These are phyloP conservation scores for Kodamaea hsintzibuensis DNA, from an alignment of 805 yeast genomes.

Conservation along the genomic window DNA sequence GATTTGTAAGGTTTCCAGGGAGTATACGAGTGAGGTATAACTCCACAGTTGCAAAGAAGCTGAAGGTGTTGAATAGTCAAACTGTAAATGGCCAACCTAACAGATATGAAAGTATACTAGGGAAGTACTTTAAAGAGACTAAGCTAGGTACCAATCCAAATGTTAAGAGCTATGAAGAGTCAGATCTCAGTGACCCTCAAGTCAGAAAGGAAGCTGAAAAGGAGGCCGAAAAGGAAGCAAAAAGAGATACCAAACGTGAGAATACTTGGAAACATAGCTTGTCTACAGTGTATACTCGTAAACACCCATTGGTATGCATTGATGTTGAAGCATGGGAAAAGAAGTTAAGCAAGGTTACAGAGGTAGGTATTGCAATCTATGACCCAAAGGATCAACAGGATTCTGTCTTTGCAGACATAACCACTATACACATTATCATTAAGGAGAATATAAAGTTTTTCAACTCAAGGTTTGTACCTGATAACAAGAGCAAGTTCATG, in stretches of 20 bases:
- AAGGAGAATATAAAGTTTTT: conserved; percentile 17
- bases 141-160: not conserved
- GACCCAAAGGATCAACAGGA: conserved; percentile 20
- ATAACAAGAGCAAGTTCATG: conserved; percentile 21
- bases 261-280: conserved; percentile 12
- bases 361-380: conserved; percentile 26
- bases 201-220: not conserved
- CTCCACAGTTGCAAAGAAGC: not conserved
- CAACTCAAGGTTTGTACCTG: conserved; percentile 24
- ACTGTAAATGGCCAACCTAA: not conserved
- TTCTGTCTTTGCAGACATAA: conserved; percentile 19
- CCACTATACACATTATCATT: conserved; percentile 21
- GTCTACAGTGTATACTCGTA: conserved; percentile 22
- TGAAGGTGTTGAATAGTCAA: not conserved
- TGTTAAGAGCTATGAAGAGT: not conserved
- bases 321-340: conserved; percentile 31
- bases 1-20: not conserved
- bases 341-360: conserved; percentile 18
- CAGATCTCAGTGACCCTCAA: not conserved
- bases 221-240: not conserved
- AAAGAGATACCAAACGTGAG: not conserved
- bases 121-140: conserved; percentile 7
- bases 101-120: conserved; percentile 1
- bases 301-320: conserved; percentile 24
- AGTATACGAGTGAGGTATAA: not conserved